Conservation (phyloP, 805 yeast genomes). For the Lachancea sp. region DNA sequence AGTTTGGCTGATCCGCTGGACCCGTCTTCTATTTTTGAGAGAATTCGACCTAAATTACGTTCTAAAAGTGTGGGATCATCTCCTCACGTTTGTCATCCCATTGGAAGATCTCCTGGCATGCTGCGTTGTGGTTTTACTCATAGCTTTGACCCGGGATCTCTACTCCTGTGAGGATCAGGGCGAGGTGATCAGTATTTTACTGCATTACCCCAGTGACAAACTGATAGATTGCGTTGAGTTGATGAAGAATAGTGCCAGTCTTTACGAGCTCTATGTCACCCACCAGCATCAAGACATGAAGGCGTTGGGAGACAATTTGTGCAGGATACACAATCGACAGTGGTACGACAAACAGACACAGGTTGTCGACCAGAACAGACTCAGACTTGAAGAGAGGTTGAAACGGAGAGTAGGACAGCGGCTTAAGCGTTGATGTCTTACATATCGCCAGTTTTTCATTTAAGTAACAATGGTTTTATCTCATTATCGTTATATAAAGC, state of each 20-base stretch:
- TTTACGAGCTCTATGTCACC: slow-evolving; percentile 23
- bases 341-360: slow-evolving; percentile 9
- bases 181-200: slow-evolving; percentile 25
- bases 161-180: slow-evolving; percentile 20
- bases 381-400: slow-evolving; percentile 23
- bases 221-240: slow-evolving; percentile 20
- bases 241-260: slow-evolving; percentile 23
- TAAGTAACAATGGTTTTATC: slow-evolving; percentile 7
- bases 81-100: slow-evolving; percentile 23
- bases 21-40: slow-evolving; percentile 26
- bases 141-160: slow-evolving; percentile 17
- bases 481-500: slow-evolving; percentile 9
- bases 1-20: slow-evolving; percentile 33
- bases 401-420: slow-evolving; percentile 21
- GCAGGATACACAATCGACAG: slow-evolving; percentile 13
- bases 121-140: slow-evolving; percentile 20
- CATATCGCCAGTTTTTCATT: neutral
- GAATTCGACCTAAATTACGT: slow-evolving; percentile 24
- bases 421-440: slow-evolving; percentile 4
- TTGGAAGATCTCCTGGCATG: slow-evolving; percentile 20
- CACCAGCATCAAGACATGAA: slow-evolving; percentile 19
- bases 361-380: slow-evolving; percentile 11
- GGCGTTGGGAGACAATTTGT: slow-evolving; percentile 19
- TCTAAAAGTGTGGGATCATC: slow-evolving; percentile 29
- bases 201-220: slow-evolving; percentile 18